These are phyloP conservation scores for Malus hybrid DNA, from an alignment of 331 rosid genomes.

Conservation along the genomic window DNA sequence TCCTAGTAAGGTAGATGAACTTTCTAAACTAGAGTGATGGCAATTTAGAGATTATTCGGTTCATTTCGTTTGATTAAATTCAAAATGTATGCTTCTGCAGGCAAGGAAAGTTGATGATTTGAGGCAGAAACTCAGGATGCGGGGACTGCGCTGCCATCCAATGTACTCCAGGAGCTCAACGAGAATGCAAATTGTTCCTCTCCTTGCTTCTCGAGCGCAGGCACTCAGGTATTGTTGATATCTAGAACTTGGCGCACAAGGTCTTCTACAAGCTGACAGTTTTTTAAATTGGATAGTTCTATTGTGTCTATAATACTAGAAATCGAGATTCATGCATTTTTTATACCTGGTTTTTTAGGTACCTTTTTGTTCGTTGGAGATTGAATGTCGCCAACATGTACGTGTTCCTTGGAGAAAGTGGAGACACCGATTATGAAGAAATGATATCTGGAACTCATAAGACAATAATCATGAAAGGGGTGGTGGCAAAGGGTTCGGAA, in stretches of 20 bases:
- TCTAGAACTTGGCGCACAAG: background rate
- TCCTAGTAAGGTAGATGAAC: constrained; percentile 41
- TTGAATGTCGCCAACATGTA: constrained; percentile 73
- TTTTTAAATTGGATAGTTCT: background rate
- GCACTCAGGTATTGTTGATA: constrained; percentile 61
- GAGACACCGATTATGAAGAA: constrained; percentile 86
- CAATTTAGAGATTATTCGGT: background rate
- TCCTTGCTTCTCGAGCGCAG: constrained; percentile 89
- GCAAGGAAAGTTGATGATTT: constrained; percentile 72
- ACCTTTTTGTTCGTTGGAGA: constrained; percentile 87
- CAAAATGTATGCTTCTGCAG: constrained; percentile 27
- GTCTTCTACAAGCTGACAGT: background rate
- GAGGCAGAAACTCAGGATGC: constrained; percentile 88
- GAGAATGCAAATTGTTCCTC: constrained; percentile 67
- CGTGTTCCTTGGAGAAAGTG: constrained; percentile 72
- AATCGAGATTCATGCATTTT: background rate
- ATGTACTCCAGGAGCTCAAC: constrained; percentile 72
- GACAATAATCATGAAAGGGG: constrained; percentile 72
- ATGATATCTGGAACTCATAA: constrained; percentile 84
- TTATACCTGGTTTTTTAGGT: constrained; percentile 29
- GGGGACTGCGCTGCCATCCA: constrained; percentile 87
- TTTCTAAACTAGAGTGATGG: background rate
- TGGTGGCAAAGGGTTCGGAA: constrained; percentile 58
- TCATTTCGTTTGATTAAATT: background rate
- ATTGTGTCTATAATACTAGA: background rate